Evolutionary conservation across 768 basidiomycete species (phyloP).

Genomic region (Neoboletus brunneissimus): DNA sequence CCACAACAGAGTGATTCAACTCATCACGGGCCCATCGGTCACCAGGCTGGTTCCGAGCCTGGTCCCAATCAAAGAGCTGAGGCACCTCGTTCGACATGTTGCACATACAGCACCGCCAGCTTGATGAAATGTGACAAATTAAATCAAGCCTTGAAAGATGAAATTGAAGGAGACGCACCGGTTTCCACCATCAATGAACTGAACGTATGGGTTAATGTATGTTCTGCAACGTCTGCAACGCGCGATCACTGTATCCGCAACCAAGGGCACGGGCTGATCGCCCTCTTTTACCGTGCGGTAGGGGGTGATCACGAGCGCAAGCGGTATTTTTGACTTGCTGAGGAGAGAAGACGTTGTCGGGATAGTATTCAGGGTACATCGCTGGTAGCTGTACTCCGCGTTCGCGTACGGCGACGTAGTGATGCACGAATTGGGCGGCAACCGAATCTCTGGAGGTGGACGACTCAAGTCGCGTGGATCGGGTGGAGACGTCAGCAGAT

Average conservation of each 20-base stretch:
- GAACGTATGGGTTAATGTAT: constrained; percentile 97
- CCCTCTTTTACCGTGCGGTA: constrained; percentile 85
- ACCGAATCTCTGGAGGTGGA: constrained; percentile 84
- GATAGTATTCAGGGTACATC: constrained; percentile 87
- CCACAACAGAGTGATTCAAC: constrained; percentile 90
- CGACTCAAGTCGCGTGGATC: constrained; percentile 81
- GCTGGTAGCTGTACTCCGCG: constrained; percentile 88
- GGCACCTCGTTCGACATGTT: constrained; percentile 98
- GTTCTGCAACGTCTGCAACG: constrained; percentile 94
- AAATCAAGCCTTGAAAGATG: neutral
- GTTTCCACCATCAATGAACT: constrained; percentile 97
- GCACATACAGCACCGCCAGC: constrained; percentile 99
- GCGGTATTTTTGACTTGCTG: constrained; percentile 86
- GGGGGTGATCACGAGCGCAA: constrained; percentile 86
- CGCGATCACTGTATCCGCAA: constrained; percentile 92
- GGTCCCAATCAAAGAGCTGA: constrained; percentile 98
- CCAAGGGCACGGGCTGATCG: constrained; percentile 81
- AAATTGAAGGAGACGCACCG: constrained; percentile 45
- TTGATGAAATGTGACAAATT: constrained; percentile 23
- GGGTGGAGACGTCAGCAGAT: constrained; percentile 89
- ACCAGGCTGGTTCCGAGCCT: constrained; percentile 86
- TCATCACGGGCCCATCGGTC: constrained; percentile 94
- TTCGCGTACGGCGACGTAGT: constrained; percentile 78
- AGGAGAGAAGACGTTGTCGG: constrained; percentile 87
- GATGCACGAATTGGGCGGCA: constrained; percentile 82